Evolutionary conservation across 106 monocot species (phyloP).

Genomic region (Ottelia alismoides): DNA sequence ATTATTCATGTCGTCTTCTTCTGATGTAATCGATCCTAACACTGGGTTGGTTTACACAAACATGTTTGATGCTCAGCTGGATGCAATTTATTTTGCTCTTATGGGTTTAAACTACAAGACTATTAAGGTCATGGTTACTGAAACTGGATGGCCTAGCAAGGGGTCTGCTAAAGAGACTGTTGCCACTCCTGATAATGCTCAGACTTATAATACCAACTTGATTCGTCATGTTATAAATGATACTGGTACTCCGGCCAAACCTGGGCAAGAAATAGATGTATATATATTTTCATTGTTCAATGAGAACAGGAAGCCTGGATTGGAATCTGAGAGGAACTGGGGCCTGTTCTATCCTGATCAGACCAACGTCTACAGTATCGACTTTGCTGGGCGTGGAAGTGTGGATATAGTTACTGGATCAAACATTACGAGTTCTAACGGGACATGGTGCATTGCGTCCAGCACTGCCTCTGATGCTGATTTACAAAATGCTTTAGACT

Average conservation of each 20-base stretch:
- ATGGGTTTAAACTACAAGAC: constrained; percentile 78
- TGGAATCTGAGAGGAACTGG: constrained; percentile 94
- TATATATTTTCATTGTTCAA: constrained; percentile 95
- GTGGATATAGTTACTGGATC: constrained; percentile 62
- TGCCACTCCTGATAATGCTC: constrained; percentile 87
- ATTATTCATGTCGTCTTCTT: constrained; percentile 40
- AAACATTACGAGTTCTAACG: constrained; percentile 73
- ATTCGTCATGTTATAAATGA: constrained; percentile 82
- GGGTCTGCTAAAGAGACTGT: constrained; percentile 65
- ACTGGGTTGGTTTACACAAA: constrained; percentile 91
- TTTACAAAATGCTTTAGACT: constrained; percentile 71
- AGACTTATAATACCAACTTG: constrained; percentile 88
- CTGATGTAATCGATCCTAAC: constrained; percentile 89
- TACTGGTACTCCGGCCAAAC: constrained; percentile 90
- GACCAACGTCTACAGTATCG: constrained; percentile 85
- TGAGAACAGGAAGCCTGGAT: constrained; percentile 90
- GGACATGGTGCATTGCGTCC: constrained; percentile 85
- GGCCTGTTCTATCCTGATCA: constrained; percentile 90
- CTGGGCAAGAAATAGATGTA: constrained; percentile 72
- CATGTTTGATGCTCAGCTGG: constrained; percentile 93
- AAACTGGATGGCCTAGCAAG: constrained; percentile 93
- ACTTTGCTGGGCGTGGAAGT: constrained; percentile 71
- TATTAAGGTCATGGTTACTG: constrained; percentile 88
- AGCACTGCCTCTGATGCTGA: constrained; percentile 47
- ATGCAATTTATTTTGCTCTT: constrained; percentile 72